Conservation (phyloP, 768 basidiomycete species). For the Kwoniella sp. region DNA sequence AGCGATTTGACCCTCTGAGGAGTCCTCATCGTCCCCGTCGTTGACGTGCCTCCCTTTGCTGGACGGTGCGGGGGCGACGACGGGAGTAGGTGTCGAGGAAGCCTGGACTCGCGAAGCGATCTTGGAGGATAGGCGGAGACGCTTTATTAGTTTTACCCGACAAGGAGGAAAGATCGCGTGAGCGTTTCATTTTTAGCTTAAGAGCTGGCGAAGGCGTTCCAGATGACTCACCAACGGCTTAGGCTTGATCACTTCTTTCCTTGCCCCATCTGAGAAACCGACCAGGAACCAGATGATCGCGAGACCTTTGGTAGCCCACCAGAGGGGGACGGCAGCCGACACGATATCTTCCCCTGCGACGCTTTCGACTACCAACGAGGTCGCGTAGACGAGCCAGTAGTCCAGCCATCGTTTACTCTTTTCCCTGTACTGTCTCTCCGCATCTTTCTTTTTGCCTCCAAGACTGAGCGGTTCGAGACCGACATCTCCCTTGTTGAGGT, state of each 20-base stretch:
- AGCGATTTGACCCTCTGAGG: not conserved
- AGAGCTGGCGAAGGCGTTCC: not conserved
- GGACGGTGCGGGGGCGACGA: not conserved
- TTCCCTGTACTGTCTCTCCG: not conserved
- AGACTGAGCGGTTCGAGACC: not conserved
- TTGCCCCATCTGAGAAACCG: not conserved
- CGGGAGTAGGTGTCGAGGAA: not conserved
- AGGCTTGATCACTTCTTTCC: constrained; percentile 3
- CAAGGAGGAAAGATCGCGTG: too few species aligned
- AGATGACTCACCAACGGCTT: constrained; percentile 20
- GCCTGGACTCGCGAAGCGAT: constrained; percentile 3
- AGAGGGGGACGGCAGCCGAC: constrained; percentile 5
- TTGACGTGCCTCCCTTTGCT: not conserved
- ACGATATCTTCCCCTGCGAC: not conserved
- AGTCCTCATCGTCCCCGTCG: not conserved
- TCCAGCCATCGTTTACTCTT: constrained; percentile 14
- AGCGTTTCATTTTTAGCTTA: too few species aligned
- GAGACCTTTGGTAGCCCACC: constrained; percentile 2
- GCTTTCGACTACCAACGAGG: constrained; percentile 4
- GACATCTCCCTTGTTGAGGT: not conserved
- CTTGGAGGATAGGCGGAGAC: constrained; percentile 7
- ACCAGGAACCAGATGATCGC: constrained; percentile 16
- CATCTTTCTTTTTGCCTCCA: constrained; percentile 10
- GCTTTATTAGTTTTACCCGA: not conserved
- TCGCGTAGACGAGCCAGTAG: constrained; percentile 21